These are phyloP conservation scores for Globisporangium abappressorium DNA, from an alignment of 352 stramenopile genomes.

Conservation along the genomic window DNA sequence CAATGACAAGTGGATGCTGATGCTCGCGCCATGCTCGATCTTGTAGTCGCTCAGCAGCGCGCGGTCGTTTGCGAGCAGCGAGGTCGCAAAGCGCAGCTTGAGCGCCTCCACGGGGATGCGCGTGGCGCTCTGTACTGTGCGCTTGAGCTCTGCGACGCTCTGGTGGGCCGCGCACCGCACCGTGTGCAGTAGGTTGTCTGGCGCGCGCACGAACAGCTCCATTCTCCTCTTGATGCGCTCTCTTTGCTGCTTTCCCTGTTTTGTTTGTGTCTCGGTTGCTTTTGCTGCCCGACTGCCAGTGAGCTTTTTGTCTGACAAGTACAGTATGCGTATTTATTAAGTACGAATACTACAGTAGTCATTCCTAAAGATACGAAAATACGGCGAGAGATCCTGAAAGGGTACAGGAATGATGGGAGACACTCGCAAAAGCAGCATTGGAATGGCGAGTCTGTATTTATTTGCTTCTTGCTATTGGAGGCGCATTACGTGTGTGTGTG, in stretches of 20 bases:
- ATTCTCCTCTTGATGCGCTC: slow-evolving; percentile 5
- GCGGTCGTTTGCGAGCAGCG: slow-evolving; percentile 19
- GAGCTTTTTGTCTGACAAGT: not conserved
- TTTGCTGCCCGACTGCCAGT: not conserved
- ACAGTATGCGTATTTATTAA: not conserved
- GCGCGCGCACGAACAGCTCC: slow-evolving; percentile 30
- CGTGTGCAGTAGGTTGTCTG: slow-evolving; percentile 18
- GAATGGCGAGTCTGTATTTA: no score
- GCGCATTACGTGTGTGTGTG: not conserved
- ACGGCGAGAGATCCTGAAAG: not conserved
- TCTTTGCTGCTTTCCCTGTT: not conserved
- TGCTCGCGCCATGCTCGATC: slow-evolving; percentile 18
- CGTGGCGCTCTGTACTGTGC: slow-evolving; percentile 18
- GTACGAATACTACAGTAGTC: not conserved
- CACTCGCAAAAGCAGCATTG: no score
- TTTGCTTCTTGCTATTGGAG: not conserved
- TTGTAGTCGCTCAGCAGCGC: slow-evolving; percentile 20
- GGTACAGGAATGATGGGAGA: no score
- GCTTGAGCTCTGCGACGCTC: slow-evolving; percentile 21
- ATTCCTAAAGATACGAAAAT: not conserved
- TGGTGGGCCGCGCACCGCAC: slow-evolving; percentile 9
- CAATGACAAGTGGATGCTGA: slow-evolving; percentile 19
- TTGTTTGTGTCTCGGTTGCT: not conserved
- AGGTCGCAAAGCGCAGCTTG: slow-evolving; percentile 23
- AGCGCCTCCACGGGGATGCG: slow-evolving; percentile 18